Percentiles rank a stretch among this genome's conserved stretches.
Evolutionary conservation across 441 rosid genomes (phyloP).

Genomic region (Cnidoscolus chayamansa): DNA sequence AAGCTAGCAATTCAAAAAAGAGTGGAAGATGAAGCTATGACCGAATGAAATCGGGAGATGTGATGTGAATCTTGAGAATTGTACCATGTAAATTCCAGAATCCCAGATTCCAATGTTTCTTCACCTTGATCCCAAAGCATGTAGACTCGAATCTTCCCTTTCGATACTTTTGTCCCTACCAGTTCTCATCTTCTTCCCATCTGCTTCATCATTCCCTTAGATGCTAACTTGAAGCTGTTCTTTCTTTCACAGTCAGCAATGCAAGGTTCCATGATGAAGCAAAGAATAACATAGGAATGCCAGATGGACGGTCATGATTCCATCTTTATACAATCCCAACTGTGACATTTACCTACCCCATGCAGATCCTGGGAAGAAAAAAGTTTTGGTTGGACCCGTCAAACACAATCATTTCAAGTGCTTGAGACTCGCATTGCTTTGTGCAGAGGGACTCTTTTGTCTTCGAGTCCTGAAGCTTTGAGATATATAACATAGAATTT

Average conservation of each 20-base stretch:
- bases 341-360: constrained; percentile 1
- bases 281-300: not conserved
- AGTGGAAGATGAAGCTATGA: not conserved
- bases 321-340: not conserved
- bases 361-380: constrained; percentile 10
- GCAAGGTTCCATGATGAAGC: not conserved
- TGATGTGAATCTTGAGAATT: constrained; percentile 16
- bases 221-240: not conserved
- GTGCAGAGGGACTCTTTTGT: constrained; percentile 24
- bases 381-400: constrained; percentile 40
- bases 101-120: constrained; percentile 14
- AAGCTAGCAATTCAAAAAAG: not conserved
- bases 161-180: no score
- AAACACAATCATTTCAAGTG: constrained; percentile 41
- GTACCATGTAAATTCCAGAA: not conserved
- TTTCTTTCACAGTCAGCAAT: not conserved
- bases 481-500: not conserved
- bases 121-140: constrained; percentile 12
- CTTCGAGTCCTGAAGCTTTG: constrained; percentile 13
- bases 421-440: constrained; percentile 32
- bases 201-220: no score
- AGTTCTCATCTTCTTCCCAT: no score
- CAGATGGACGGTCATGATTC: constrained; percentile 10
- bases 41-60: constrained; percentile 9
- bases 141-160: constrained; percentile 11